Conservation (phyloP, 345 rosid species). For the Acer negundo region DNA sequence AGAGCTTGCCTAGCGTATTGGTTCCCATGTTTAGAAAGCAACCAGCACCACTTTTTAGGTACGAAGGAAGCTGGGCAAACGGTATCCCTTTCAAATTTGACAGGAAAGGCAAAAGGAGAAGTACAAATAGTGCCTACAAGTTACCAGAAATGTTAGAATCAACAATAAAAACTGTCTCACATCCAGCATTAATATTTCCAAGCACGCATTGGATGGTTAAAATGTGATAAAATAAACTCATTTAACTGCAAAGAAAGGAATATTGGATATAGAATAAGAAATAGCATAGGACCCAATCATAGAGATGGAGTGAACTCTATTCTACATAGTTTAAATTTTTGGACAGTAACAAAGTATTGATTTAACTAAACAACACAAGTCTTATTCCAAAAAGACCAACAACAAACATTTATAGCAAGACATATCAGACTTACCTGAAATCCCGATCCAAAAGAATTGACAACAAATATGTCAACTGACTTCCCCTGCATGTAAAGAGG, state of each 20-base stretch:
- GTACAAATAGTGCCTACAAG: conserved; percentile 81
- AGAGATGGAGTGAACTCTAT: too few species aligned
- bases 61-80: conserved; percentile 58
- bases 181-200: background rate
- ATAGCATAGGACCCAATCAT: too few species aligned
- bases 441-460: conserved; percentile 93
- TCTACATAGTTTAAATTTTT: too few species aligned
- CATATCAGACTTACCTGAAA: conserved; percentile 63
- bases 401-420: conserved; percentile 5
- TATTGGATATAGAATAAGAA: too few species aligned
- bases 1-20: conserved; percentile 52
- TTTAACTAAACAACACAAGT: too few species aligned
- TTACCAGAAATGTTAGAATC: conserved; percentile 3
- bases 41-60: conserved; percentile 77
- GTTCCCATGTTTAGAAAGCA: conserved; percentile 73
- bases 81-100: conserved; percentile 88
- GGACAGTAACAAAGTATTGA: too few species aligned
- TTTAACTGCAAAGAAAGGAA: too few species aligned
- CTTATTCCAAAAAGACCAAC: background rate
- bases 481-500: conserved; percentile 58
- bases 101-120: conserved; percentile 68
- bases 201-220: background rate
- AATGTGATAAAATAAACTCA: background rate
- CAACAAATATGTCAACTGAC: conserved; percentile 91
- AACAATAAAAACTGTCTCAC: conserved; percentile 6